Percentiles rank a stretch among this genome's conserved stretches.
Conservation (phyloP, 257 asterid genomes). For the Solanum virginianum region DNA sequence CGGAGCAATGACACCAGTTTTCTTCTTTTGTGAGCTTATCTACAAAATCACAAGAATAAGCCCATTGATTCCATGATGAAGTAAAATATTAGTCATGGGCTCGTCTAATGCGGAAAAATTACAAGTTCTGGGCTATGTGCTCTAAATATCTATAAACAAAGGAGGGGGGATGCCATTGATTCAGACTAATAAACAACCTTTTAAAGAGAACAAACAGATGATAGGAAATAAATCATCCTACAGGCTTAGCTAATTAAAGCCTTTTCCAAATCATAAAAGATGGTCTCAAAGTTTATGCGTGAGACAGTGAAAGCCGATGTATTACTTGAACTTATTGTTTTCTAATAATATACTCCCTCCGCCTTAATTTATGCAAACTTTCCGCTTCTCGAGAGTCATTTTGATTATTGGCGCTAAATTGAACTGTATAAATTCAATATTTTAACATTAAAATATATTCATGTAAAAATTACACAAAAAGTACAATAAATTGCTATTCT, state of each 20-base stretch:
- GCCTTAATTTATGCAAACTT: not conserved
- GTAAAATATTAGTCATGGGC: not conserved
- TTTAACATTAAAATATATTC: not conserved
- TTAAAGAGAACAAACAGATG: not conserved
- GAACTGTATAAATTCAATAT: not conserved
- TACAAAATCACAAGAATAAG: slow-evolving; percentile 18
- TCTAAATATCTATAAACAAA: not conserved
- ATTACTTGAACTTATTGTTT: not conserved
- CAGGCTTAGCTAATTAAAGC: not conserved
- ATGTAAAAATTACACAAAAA: not conserved
- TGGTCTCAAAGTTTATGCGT: not conserved
- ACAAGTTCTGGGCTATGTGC: not conserved
- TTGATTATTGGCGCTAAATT: not conserved
- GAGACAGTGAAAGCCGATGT: not conserved
- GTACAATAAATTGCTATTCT: not conserved
- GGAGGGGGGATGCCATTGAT: not conserved
- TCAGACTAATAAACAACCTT: not conserved
- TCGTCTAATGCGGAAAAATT: not conserved
- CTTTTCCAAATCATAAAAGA: not conserved
- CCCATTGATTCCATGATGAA: not conserved
- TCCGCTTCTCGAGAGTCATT: not conserved
- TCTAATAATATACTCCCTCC: not conserved
- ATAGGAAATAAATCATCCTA: not conserved
- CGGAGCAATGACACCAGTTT: slow-evolving; percentile 88
- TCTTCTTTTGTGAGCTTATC: slow-evolving; percentile 87